Percentiles rank a stretch among this genome's conserved stretches.
Conservation (phyloP, 306 rosid genomes). For the Urtica urens region DNA sequence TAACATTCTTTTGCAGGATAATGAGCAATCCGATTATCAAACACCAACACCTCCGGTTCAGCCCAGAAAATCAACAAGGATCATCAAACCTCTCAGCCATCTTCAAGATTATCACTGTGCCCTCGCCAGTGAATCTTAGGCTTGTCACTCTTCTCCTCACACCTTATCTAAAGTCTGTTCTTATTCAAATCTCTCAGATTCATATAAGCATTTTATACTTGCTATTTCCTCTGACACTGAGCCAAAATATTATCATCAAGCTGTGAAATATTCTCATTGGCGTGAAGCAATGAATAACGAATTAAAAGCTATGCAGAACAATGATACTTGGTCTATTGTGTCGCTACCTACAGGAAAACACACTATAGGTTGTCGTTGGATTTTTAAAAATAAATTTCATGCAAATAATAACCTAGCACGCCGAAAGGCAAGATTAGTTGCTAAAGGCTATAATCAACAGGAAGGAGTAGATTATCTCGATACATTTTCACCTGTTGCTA, state of each 20-base stretch:
- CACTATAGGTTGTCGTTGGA: not conserved
- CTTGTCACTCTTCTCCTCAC: no score
- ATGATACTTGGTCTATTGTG: not conserved
- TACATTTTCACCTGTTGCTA: constrained; percentile 3
- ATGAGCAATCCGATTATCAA: no score
- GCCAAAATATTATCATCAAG: not conserved
- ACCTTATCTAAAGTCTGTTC: no score
- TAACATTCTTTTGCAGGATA: no score
- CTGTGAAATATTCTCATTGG: not conserved
- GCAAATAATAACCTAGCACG: not conserved
- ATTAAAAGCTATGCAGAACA: not conserved
- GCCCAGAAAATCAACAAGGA: no score
- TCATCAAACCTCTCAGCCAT: no score
- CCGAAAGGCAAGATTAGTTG: no score
- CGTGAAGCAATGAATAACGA: not conserved
- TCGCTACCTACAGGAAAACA: not conserved
- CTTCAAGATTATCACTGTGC: no score
- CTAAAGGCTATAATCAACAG: constrained; percentile 5
- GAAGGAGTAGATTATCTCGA: not conserved
- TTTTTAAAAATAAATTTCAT: not conserved
- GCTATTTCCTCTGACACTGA: not conserved
- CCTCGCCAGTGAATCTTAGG: no score
- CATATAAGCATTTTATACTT: not conserved
- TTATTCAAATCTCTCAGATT: no score
- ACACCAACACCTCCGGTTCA: no score